phyloP scores from a whole-genome alignment of 805 yeast genomes.

The Blastobotrys chiropterorum region DNA sequence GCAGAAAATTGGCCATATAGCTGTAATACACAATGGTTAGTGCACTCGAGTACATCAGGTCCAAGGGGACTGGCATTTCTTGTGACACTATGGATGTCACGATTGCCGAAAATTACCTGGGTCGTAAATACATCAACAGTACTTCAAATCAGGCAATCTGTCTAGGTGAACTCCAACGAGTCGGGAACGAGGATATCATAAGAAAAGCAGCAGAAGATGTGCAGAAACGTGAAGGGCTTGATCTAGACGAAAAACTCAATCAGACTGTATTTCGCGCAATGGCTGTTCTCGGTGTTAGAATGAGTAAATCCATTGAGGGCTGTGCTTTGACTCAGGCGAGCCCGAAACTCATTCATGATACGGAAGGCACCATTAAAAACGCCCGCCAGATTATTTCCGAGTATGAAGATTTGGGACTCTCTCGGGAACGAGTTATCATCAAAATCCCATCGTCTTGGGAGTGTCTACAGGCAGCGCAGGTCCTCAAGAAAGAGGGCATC shows the following conservation, averaged over 20 bases:
- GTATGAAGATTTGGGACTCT: slow-evolving; percentile 31
- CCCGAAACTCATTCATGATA: slow-evolving; percentile 27
- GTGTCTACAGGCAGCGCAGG: slow-evolving; percentile 30
- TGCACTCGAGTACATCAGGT: slow-evolving; percentile 9
- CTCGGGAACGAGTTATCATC: slow-evolving; percentile 29
- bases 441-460: slow-evolving; percentile 35
- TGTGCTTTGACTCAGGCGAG: slow-evolving; percentile 37
- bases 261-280: slow-evolving; percentile 21
- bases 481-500: slow-evolving; percentile 25
- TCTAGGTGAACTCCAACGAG: slow-evolving; percentile 2
- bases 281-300: slow-evolving; percentile 36
- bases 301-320: slow-evolving; percentile 36
- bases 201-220: slow-evolving; percentile 4
- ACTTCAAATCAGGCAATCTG: slow-evolving; percentile 13
- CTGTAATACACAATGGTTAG: slow-evolving; percentile 1
- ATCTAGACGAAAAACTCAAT: not conserved
- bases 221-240: not conserved
- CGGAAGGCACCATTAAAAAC: slow-evolving; percentile 23
- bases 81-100: slow-evolving; percentile 11
- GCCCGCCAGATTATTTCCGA: slow-evolving; percentile 29
- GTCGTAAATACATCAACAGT: slow-evolving; percentile 7
- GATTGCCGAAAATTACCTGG: slow-evolving; percentile 5
- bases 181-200: not conserved
- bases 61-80: slow-evolving; percentile 8
- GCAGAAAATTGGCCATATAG: too few relatives aligned